Conservation (phyloP, 129 eudicot genomes). For the Helianthus annuus region DNA sequence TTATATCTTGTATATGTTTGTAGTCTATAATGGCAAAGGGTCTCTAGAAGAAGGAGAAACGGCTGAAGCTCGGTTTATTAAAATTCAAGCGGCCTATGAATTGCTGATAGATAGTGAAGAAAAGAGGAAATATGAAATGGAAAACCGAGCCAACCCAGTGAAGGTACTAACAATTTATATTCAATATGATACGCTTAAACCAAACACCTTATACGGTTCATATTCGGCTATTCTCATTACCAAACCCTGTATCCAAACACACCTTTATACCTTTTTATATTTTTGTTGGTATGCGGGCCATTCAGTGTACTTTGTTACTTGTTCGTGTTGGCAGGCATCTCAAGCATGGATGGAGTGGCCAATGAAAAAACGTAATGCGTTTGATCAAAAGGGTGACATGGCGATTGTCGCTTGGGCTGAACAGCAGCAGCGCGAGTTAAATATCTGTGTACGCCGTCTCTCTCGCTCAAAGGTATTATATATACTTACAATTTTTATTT, state of each 20-base stretch:
- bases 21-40: too few relatives aligned
- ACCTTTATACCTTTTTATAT: background rate
- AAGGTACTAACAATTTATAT: slow-evolving; percentile 48
- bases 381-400: slow-evolving; percentile 97
- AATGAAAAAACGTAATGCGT: slow-evolving; percentile 85
- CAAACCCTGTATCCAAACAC: too few relatives aligned
- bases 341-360: slow-evolving; percentile 99
- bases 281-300: background rate
- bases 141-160: slow-evolving; percentile 87
- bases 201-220: background rate
- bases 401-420: slow-evolving; percentile 99
- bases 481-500: background rate
- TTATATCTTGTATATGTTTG: slow-evolving; percentile 26
- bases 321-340: slow-evolving; percentile 65
- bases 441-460: slow-evolving; percentile 85
- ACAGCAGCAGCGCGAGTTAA: slow-evolving; percentile 86
- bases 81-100: slow-evolving; percentile 98
- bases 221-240: too few relatives aligned
- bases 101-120: slow-evolving; percentile 72
- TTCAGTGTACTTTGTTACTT: background rate
- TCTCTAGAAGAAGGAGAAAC: slow-evolving; percentile 95
- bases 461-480: slow-evolving; percentile 85
- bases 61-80: slow-evolving; percentile 95
- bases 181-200: background rate
- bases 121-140: slow-evolving; percentile 75